Conservation (phyloP, 805 yeast species). For the Yamadazyma nakazawae region DNA sequence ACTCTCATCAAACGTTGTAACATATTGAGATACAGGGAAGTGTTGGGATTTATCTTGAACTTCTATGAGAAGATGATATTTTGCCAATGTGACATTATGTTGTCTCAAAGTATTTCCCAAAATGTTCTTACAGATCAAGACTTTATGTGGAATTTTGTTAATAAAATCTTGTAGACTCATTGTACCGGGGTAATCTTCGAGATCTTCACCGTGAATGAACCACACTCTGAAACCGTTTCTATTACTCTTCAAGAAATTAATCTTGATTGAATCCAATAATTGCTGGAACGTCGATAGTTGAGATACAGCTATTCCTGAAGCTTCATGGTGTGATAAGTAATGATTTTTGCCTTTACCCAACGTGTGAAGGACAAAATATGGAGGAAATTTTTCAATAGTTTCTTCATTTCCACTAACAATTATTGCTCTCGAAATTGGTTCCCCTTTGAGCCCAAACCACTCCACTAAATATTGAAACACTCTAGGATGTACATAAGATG, state of each 20-base stretch:
- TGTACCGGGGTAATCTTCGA: slow-evolving; percentile 20
- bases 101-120: slow-evolving; percentile 22
- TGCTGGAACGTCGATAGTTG: slow-evolving; percentile 33
- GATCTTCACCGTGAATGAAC: slow-evolving; percentile 29
- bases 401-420: slow-evolving; percentile 24
- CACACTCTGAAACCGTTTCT: slow-evolving; percentile 29
- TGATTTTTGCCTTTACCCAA: slow-evolving; percentile 13
- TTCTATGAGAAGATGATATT: slow-evolving; percentile 31
- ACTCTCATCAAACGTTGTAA: neutral
- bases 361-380: slow-evolving; percentile 33
- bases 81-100: slow-evolving; percentile 26
- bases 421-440: slow-evolving; percentile 31
- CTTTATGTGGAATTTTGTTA: slow-evolving; percentile 26
- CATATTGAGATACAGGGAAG: slow-evolving; percentile 3
- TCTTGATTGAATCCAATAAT: slow-evolving; percentile 26
- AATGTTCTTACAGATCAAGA: slow-evolving; percentile 24
- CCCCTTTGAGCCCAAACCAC: slow-evolving; percentile 53
- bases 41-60: slow-evolving; percentile 13
- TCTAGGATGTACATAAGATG: slow-evolving; percentile 35
- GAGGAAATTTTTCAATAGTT: slow-evolving; percentile 36
- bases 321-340: slow-evolving; percentile 3
- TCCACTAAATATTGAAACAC: slow-evolving; percentile 43
- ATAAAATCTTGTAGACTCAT: slow-evolving; percentile 26
- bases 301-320: slow-evolving; percentile 21
- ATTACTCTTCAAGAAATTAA: slow-evolving; percentile 18